Conservation (phyloP, 2,329 filamentous ascomycete species). For the Thielaviopsis musarum region DNA sequence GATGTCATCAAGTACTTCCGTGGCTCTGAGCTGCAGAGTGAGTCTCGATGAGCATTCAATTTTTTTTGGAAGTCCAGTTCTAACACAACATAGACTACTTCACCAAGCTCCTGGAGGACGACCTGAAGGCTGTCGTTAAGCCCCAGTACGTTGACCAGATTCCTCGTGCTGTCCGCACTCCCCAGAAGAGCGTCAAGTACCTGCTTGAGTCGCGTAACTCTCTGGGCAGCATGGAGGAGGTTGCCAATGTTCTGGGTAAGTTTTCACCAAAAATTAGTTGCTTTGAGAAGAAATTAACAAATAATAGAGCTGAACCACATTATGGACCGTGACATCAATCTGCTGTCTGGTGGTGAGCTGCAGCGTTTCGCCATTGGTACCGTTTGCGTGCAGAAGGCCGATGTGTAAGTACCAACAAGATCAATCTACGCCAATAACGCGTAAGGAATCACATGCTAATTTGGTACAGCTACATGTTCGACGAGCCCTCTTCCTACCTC, state of each 20-base stretch:
- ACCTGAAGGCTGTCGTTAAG: slow-evolving; percentile 95
- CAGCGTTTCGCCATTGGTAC: slow-evolving; percentile 96
- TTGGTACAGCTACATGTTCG: slow-evolving; percentile 74
- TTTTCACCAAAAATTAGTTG: background rate
- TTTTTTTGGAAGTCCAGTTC: slow-evolving; percentile 6
- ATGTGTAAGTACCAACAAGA: slow-evolving; percentile 34
- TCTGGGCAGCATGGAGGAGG: slow-evolving; percentile 65
- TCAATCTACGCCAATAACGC: slow-evolving; percentile 24
- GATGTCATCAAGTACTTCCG: slow-evolving; percentile 97
- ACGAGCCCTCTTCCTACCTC: slow-evolving; percentile 95
- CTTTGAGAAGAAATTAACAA: slow-evolving; percentile 15
- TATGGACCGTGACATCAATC: slow-evolving; percentile 74
- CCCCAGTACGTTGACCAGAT: slow-evolving; percentile 99
- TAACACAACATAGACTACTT: slow-evolving; percentile 55
- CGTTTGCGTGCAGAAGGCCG: slow-evolving; percentile 87
- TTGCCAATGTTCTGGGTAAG: slow-evolving; percentile 51
- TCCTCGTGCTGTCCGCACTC: slow-evolving; percentile 72
- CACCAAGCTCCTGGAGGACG: slow-evolving; percentile 91
- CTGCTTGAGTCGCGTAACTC: slow-evolving; percentile 63
- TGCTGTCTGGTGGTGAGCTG: slow-evolving; percentile 91
- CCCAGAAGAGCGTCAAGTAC: slow-evolving; percentile 61
- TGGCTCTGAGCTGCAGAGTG: slow-evolving; percentile 92
- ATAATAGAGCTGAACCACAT: slow-evolving; percentile 62
- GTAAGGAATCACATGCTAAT: slow-evolving; percentile 5
- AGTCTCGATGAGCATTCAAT: slow-evolving; percentile 18